These are phyloP conservation scores for Asterochloris sp. DNA, from an alignment of 139 green algal genomes.

Conservation along the genomic window DNA sequence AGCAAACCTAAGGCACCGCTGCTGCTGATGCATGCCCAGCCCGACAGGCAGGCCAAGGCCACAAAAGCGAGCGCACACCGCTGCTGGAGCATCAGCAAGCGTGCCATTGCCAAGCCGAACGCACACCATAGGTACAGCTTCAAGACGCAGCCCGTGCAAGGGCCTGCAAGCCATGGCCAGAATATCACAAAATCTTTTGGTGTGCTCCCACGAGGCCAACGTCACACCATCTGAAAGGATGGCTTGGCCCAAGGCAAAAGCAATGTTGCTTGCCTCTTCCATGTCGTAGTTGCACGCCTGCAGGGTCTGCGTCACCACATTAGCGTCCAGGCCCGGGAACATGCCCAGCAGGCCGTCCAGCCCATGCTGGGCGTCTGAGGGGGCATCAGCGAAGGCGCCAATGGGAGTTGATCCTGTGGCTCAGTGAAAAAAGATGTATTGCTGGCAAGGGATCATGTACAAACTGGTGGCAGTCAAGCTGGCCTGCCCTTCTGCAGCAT, in stretches of 20 bases:
- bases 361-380: not conserved
- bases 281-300: not conserved
- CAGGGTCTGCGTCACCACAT: slow-evolving; percentile 3
- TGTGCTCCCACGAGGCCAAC: not conserved
- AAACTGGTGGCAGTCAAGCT: too few relatives aligned
- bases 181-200: not conserved
- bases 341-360: not conserved
- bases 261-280: not conserved
- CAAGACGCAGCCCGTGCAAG: not conserved
- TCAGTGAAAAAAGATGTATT: not conserved
- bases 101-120: not conserved
- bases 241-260: not conserved
- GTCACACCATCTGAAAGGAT: not conserved
- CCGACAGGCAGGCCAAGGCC: too few relatives aligned
- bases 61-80: too few relatives aligned
- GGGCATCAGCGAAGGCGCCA: not conserved
- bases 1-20: too few relatives aligned
- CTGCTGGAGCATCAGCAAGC: not conserved
- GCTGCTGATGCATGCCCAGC: too few relatives aligned
- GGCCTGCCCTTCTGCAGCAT: too few relatives aligned
- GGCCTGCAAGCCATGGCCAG: not conserved
- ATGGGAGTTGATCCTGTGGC: not conserved
- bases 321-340: not conserved
- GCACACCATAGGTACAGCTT: not conserved
- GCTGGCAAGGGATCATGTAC: too few relatives aligned